Percentiles rank a stretch among this genome's conserved stretches.
Evolutionary conservation across 139 green algal genomes (phyloP).

Genomic region (Penium margaritaceum): DNA sequence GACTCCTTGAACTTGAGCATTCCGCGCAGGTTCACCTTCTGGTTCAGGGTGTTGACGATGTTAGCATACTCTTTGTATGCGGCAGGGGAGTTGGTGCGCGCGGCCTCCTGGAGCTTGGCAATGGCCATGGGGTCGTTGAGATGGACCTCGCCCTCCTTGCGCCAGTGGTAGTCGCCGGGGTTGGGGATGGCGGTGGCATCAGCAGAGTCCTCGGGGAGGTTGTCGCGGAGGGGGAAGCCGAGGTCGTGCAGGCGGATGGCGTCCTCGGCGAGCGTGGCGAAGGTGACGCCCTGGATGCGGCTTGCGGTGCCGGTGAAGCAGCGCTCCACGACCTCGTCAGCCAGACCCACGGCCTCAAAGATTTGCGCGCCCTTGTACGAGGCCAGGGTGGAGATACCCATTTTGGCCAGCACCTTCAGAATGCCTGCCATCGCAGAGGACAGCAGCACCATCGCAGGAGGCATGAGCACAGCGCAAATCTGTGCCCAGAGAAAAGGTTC

Average conservation of each 20-base stretch:
- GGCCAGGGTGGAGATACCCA: slow-evolving; percentile 89
- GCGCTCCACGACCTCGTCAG: slow-evolving; percentile 66
- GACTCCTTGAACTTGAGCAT: slow-evolving; percentile 74
- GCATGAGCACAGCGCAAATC: no score
- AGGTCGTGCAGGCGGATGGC: slow-evolving; percentile 62
- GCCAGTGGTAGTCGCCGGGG: slow-evolving; percentile 74
- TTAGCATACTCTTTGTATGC: slow-evolving; percentile 60
- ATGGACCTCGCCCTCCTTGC: slow-evolving; percentile 67
- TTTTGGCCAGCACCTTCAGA: slow-evolving; percentile 81
- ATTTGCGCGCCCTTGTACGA: slow-evolving; percentile 97
- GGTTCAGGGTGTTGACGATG: slow-evolving; percentile 68
- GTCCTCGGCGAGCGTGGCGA: slow-evolving; percentile 49
- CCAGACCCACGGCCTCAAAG: slow-evolving; percentile 83
- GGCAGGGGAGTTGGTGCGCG: slow-evolving; percentile 41
- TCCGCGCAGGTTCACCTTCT: slow-evolving; percentile 74
- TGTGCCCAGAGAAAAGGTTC: no score
- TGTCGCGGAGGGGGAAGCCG: slow-evolving; percentile 52
- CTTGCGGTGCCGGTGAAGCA: slow-evolving; percentile 81
- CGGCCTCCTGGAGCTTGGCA: slow-evolving; percentile 70
- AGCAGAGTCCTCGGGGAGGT: slow-evolving; percentile 21
- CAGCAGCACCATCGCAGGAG: no score
- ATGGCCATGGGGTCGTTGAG: slow-evolving; percentile 88
- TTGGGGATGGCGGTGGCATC: slow-evolving; percentile 42
- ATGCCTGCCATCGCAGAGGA: no score
- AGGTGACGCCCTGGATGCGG: slow-evolving; percentile 60